A percentile compares a stretch with the other conserved stretches of the same genome.
phyloP scores from a whole-genome alignment of 805 yeast genomes.

The Komagataella populi region DNA sequence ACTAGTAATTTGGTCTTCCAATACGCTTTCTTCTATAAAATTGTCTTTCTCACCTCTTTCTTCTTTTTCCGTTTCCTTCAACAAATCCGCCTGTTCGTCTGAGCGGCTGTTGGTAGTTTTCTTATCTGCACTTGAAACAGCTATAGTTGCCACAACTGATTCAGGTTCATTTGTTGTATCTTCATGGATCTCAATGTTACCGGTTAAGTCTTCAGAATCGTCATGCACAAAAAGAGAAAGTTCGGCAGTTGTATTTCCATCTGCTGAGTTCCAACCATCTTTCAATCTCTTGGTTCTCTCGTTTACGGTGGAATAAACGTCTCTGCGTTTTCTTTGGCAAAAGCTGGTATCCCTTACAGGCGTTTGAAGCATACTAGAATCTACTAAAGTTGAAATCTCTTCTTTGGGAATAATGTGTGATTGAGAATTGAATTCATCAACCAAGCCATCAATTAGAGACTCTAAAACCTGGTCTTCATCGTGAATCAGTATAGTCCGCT shows the following conservation, averaged over 20 bases:
- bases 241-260: not conserved
- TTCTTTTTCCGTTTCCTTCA: slow-evolving; percentile 1
- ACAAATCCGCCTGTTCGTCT: not conserved
- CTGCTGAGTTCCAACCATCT: not conserved
- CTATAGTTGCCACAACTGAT: not conserved
- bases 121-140: not conserved
- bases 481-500: slow-evolving; percentile 56
- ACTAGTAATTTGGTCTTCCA: not conserved
- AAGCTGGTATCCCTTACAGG: not conserved
- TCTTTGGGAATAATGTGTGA: slow-evolving; percentile 26
- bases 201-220: not conserved
- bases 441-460: slow-evolving; percentile 29
- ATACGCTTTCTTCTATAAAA: not conserved
- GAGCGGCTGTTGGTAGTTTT: not conserved
- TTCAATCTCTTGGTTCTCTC: not conserved
- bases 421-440: slow-evolving; percentile 25
- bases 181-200: not conserved
- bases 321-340: slow-evolving; percentile 1
- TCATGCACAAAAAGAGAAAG: not conserved
- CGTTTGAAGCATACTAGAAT: slow-evolving; percentile 1
- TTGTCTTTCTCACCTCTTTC: slow-evolving; percentile 2
- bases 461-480: slow-evolving; percentile 37
- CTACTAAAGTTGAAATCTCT: slow-evolving; percentile 13
- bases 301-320: not conserved
- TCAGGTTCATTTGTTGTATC: not conserved